Conservation (phyloP, 164 flowering plant species). For the Chimonanthus salicifolius region DNA sequence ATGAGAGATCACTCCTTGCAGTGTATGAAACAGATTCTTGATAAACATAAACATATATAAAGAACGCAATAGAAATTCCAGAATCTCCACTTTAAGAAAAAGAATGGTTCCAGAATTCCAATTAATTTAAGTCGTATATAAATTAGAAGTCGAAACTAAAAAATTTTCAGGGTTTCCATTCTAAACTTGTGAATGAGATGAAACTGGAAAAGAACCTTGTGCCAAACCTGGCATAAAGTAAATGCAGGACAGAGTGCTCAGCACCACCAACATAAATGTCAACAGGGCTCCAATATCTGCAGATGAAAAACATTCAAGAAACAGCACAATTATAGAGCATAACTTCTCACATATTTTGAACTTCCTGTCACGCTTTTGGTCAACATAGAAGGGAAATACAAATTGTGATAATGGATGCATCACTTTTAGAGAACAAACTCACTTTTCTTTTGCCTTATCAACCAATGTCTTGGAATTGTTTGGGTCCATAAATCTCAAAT, state of each 20-base stretch:
- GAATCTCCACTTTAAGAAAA: background rate
- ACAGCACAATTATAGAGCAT: background rate
- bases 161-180: background rate
- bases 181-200: background rate
- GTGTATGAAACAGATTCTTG: background rate
- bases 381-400: constrained; percentile 1
- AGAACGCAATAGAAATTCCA: background rate
- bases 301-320: constrained; percentile 8
- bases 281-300: constrained; percentile 96
- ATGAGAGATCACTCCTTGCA: background rate
- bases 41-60: background rate
- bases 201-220: constrained; percentile 60
- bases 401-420: background rate
- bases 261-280: constrained; percentile 99
- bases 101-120: background rate
- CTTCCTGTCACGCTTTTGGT: background rate
- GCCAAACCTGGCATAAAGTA: constrained; percentile 95
- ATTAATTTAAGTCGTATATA: background rate
- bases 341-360: background rate
- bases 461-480: constrained; percentile 71
- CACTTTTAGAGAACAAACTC: constrained; percentile 13
- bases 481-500: constrained; percentile 98
- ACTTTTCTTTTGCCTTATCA: constrained; percentile 73
- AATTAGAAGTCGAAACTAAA: background rate
- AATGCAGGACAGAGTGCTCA: constrained; percentile 97